A percentile compares a stretch with the other conserved stretches of the same genome.
phyloP scores from a whole-genome alignment of 805 yeast genomes.

The Grigorovia transvaalensis region DNA sequence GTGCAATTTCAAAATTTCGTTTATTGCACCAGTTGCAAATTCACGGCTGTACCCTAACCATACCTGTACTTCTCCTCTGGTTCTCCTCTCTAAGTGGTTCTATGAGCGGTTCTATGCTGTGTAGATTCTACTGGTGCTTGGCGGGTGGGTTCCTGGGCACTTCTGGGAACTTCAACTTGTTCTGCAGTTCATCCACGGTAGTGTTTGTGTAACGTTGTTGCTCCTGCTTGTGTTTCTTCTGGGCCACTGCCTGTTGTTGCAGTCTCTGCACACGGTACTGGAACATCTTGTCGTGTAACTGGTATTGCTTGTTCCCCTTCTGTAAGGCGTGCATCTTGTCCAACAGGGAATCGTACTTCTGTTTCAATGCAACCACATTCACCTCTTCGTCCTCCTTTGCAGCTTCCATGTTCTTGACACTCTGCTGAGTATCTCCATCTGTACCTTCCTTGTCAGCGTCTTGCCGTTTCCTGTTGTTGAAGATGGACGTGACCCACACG shows the following conservation, averaged over 20 bases:
- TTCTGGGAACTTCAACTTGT: conserved; percentile 18
- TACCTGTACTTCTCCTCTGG: too few species aligned
- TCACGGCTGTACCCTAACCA: too few species aligned
- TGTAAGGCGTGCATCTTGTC: conserved; percentile 16
- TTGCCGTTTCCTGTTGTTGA: conserved; percentile 10
- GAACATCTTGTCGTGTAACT: conserved; percentile 16
- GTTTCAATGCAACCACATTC: conserved; percentile 4
- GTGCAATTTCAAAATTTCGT: too few species aligned
- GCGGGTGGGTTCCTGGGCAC: conserved; percentile 11
- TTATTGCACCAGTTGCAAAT: too few species aligned
- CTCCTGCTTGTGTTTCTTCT: conserved; percentile 13
- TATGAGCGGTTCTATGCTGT: too few species aligned
- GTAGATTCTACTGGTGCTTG: neutral
- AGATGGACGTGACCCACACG: conserved; percentile 24
- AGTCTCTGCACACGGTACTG: conserved; percentile 15
- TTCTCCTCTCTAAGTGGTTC: too few species aligned
- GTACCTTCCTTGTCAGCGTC: neutral
- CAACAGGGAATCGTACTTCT: conserved; percentile 11
- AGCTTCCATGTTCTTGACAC: neutral
- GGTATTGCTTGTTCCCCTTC: conserved; percentile 11
- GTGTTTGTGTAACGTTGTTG: conserved; percentile 24
- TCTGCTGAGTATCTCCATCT: neutral
- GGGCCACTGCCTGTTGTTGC: conserved; percentile 6
- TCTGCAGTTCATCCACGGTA: conserved; percentile 18
- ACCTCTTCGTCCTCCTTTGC: neutral